Conservation (phyloP, 192 early-diverging fungal species). For the Neocallimastix lanati region DNA sequence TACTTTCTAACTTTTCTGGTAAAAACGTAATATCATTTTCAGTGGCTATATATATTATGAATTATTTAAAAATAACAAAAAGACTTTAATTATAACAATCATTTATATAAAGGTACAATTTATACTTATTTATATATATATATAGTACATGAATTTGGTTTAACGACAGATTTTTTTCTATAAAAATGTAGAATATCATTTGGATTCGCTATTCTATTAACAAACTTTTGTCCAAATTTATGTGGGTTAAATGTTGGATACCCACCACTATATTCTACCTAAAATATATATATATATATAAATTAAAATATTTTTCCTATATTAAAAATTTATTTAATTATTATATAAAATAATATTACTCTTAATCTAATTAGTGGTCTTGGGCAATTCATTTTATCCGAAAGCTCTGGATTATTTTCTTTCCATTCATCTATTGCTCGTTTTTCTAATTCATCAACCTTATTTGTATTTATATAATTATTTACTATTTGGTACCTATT, state of each 20-base stretch:
- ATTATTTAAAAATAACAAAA: too few species aligned
- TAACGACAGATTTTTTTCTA: constrained; percentile 20
- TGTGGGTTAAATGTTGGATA: constrained; percentile 70
- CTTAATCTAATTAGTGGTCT: constrained; percentile 52
- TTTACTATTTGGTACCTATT: too few species aligned
- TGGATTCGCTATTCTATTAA: constrained; percentile 68
- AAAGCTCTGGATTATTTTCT: constrained; percentile 11
- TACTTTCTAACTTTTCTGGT: constrained; percentile 46
- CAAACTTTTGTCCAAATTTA: constrained; percentile 65
- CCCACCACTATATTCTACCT: constrained; percentile 77
- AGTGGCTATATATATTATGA: constrained; percentile 2
- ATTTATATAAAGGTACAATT: too few species aligned
- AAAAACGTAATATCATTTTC: constrained; percentile 11
- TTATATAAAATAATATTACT: constrained; percentile 2
- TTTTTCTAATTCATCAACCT: constrained; percentile 43
- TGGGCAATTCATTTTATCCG: constrained; percentile 21
- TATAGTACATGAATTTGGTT: neutral
- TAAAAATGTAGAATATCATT: constrained; percentile 72
- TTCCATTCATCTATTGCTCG: constrained; percentile 42
- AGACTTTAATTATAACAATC: too few species aligned
- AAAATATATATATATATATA: neutral
- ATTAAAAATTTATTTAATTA: too few species aligned
- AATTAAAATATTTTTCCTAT: too few species aligned
- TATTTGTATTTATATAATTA: neutral
- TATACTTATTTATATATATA: neutral